Conservation (phyloP, 257 asterid genomes). For the Solanum paucissectum region DNA sequence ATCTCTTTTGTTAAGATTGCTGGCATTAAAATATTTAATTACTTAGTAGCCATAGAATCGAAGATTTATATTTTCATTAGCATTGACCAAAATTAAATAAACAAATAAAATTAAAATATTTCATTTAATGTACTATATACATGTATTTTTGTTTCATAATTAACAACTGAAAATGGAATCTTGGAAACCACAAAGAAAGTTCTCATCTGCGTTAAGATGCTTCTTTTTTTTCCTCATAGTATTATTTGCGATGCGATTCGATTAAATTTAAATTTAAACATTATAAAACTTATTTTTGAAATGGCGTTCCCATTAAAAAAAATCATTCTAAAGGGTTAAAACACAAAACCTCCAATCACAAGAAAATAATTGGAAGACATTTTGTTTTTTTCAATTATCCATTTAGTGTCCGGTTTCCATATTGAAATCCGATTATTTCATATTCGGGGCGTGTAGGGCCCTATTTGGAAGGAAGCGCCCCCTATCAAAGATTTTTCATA, state of each 20-base stretch:
- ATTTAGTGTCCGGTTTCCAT: neutral
- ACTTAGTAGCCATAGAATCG: neutral
- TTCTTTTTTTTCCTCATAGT: neutral
- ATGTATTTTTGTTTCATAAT: neutral
- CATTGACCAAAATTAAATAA: neutral
- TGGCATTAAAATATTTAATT: neutral
- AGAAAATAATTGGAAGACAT: neutral
- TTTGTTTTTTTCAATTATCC: too few species aligned
- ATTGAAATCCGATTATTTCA: neutral
- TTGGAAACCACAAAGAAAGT: conserved; percentile 23
- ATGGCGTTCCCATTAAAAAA: too few species aligned
- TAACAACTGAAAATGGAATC: conserved; percentile 7
- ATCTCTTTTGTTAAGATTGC: conserved; percentile 2
- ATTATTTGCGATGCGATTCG: neutral
- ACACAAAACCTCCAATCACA: neutral
- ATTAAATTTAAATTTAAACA: too few species aligned
- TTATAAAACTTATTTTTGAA: too few species aligned
- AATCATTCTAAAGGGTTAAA: neutral
- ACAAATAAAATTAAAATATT: neutral
- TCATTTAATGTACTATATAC: neutral
- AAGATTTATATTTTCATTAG: conserved; percentile 3
- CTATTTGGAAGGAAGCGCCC: neutral
- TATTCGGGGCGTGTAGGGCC: rapidly evolving
- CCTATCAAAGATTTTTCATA: too few species aligned
- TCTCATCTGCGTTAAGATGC: conserved; percentile 28